Evolutionary conservation across 2,329 filamentous ascomycete genomes (phyloP).

Genomic region (Fonsecaea pugnacius): DNA sequence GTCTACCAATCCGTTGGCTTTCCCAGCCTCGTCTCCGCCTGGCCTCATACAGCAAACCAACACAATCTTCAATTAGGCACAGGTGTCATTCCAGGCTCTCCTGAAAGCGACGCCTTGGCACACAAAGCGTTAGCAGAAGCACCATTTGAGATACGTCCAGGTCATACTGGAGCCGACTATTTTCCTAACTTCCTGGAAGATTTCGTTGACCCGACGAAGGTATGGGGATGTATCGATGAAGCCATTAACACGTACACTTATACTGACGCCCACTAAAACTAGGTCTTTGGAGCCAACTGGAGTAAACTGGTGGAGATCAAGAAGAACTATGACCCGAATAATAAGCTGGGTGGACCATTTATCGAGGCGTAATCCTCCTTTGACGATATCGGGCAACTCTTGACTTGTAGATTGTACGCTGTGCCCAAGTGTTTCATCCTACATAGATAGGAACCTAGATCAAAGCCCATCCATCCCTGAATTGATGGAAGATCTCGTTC

Average conservation of each 20-base stretch:
- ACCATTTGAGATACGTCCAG: conserved; percentile 22
- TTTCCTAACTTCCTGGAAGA: conserved; percentile 26
- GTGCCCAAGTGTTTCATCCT: too few relatives aligned
- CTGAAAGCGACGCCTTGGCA: conserved; percentile 18
- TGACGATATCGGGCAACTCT: too few relatives aligned
- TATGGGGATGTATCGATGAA: background rate
- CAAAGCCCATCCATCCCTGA: too few relatives aligned
- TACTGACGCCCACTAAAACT: too few relatives aligned
- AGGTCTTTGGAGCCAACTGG: conserved; percentile 26
- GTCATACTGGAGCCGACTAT: conserved; percentile 22
- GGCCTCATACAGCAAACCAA: conserved; percentile 25
- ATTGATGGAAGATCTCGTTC: too few relatives aligned
- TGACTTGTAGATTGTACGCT: too few relatives aligned
- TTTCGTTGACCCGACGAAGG: conserved; percentile 22
- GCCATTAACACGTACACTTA: too few relatives aligned
- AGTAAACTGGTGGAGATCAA: conserved; percentile 18
- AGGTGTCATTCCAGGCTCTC: conserved; percentile 14
- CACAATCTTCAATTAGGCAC: conserved; percentile 28
- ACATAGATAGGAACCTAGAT: too few relatives aligned
- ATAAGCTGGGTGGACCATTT: conserved; percentile 24
- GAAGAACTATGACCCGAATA: conserved; percentile 21
- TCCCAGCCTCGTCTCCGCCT: conserved; percentile 22
- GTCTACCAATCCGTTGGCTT: conserved; percentile 25
- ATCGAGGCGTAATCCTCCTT: background rate
- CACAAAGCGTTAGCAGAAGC: conserved; percentile 23